phyloP scores from a whole-genome alignment of 805 yeast species.

The Lachancea fermentati region DNA sequence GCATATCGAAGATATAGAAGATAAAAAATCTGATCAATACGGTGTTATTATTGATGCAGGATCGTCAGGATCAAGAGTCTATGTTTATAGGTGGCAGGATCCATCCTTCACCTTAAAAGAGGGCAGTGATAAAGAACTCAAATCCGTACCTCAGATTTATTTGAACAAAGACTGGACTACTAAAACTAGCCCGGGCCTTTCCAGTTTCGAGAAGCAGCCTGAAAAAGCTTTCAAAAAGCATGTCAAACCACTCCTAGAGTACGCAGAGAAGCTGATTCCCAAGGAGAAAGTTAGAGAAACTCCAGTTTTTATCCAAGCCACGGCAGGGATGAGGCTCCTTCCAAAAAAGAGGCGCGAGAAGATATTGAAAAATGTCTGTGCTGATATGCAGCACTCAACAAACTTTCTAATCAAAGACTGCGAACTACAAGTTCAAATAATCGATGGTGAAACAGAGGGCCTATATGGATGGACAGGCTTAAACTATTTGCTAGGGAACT shows the following conservation, averaged over 20 bases:
- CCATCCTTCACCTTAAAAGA: slow-evolving; percentile 27
- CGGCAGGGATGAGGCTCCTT: slow-evolving; percentile 92
- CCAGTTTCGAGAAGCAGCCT: slow-evolving; percentile 53
- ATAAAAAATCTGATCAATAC: slow-evolving; percentile 36
- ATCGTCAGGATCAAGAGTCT: slow-evolving; percentile 87
- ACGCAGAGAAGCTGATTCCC: slow-evolving; percentile 72
- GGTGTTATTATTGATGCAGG: slow-evolving; percentile 95
- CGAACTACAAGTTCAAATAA: slow-evolving; percentile 67
- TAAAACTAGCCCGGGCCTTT: slow-evolving; percentile 81
- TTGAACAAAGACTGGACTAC: slow-evolving; percentile 64
- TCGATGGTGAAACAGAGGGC: slow-evolving; percentile 94
- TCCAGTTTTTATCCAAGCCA: slow-evolving; percentile 86
- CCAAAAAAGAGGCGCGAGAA: slow-evolving; percentile 46
- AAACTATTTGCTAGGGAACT: slow-evolving; percentile 70
- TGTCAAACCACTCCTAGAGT: slow-evolving; percentile 54
- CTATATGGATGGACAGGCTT: slow-evolving; percentile 92
- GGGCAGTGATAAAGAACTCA: slow-evolving; percentile 29
- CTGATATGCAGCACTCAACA: slow-evolving; percentile 46
- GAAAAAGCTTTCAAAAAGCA: slow-evolving; percentile 66
- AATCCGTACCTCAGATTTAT: slow-evolving; percentile 61
- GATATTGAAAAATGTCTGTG: slow-evolving; percentile 59
- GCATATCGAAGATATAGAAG: background rate
- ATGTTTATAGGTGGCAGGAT: slow-evolving; percentile 76
- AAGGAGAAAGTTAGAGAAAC: slow-evolving; percentile 52
- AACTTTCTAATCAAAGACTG: slow-evolving; percentile 54